Evolutionary conservation across 148 eudicot species (phyloP), one percentile per base, ranked within the genome.

Genomic region (Arbutus unedo): DNA sequence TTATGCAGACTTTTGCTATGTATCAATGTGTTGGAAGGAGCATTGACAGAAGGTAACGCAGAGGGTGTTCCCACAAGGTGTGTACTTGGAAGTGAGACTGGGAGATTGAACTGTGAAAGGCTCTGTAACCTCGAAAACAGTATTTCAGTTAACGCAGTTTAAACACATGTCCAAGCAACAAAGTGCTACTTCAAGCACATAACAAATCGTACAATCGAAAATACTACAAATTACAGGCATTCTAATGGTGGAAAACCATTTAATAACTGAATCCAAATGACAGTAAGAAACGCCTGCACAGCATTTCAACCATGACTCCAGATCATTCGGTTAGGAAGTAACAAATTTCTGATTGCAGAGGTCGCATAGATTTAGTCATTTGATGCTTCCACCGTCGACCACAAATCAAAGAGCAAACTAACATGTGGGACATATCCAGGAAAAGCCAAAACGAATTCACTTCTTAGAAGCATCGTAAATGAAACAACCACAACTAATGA

Each of bases 101-200:
- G 98, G 86, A 96, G 98, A 86, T 96, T 96, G 83, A 94, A 96
- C 86, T 94, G 98, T 49, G 99, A 94, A 82, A 96, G 94, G 91
- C 97, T 91, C 99, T 96, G 97, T 76, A 88, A 88, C 81, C 74
- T 71, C 79, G 81, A 77, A 54, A 85, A 10, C 77, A 80, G 59
- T 44, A 64, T 11, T 50, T 64, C 41, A 11, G 59, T 83, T 43
- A 43, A 57, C 48, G 70, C 78, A 70, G 11, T 8, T 78, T 68
- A 38, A 53, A 70, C 18, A 43, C 23, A 45, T 77, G 53, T 48
- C 74, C 49, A 72, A 23, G 49, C 44, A 64, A 66, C n/a, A 48
- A 79, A 48, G 23, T 51, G 16, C 41, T 41, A 54, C 57, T 64
- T 66, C 16, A 51, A 18, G 51, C 67, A 68, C 55, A 53, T 80